Evolutionary conservation across 495 filamentous ascomycete genomes (phyloP).

Genomic region (Tuber umbilicatum): DNA sequence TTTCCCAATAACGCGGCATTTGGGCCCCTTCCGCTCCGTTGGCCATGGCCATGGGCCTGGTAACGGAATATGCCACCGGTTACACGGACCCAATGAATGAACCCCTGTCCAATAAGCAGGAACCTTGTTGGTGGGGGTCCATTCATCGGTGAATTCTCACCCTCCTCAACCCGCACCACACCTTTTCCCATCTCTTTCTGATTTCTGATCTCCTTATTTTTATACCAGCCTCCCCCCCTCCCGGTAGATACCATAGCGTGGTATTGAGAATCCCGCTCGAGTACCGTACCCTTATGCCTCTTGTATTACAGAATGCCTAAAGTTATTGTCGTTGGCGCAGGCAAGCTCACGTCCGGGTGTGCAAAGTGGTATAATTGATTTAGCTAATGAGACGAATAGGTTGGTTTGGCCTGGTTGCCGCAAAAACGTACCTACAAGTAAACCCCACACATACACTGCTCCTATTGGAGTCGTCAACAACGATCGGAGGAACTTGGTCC

Average conservation of each 20-base stretch:
- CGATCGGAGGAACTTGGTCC: conserved; percentile 51
- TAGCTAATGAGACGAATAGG: conserved; percentile 37
- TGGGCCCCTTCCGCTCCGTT: not conserved
- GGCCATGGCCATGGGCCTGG: not conserved
- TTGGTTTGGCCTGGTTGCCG: conserved; percentile 46
- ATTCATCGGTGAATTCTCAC: not conserved
- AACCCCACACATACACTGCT: conserved; percentile 44
- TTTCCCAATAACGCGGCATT: not conserved
- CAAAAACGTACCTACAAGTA: conserved; percentile 47
- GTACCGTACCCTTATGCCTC: not conserved
- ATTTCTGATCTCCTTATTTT: not conserved
- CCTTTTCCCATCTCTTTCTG: not conserved
- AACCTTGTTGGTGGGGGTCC: not conserved
- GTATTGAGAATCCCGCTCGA: not conserved
- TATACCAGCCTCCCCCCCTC: not conserved
- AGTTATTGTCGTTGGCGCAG: conserved; percentile 31
- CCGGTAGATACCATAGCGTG: not conserved
- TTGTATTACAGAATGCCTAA: conserved; percentile 21
- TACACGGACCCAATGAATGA: not conserved
- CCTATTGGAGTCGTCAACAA: conserved; percentile 47
- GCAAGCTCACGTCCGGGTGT: not conserved
- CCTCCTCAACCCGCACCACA: not conserved
- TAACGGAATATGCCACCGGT: not conserved
- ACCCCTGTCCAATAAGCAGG: not conserved
- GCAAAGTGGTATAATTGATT: not conserved